Evolutionary conservation across 2,329 filamentous ascomycete species (phyloP).

Genomic region (Berkeleyomyces rouxiae): DNA sequence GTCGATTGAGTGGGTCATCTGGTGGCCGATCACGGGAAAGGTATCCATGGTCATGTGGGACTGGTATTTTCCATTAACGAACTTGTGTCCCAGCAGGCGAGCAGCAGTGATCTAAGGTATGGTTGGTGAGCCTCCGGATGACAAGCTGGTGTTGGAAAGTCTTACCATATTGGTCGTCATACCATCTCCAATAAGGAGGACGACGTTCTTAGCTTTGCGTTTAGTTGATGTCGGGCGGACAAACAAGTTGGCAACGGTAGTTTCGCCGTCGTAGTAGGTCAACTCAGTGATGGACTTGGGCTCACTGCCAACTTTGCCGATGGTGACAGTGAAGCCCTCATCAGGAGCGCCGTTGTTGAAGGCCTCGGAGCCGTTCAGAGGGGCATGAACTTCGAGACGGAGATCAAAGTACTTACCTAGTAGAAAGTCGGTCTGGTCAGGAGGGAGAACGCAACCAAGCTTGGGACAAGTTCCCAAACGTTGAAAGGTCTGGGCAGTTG

Average conservation of each 20-base stretch:
- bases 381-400: slow-evolving; percentile 66
- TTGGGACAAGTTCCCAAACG: slow-evolving; percentile 41
- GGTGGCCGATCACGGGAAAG: slow-evolving; percentile 72
- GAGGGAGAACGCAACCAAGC: slow-evolving; percentile 43
- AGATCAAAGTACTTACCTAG: slow-evolving; percentile 75
- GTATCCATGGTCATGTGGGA: slow-evolving; percentile 60
- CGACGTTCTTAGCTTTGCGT: slow-evolving; percentile 69
- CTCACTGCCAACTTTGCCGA: slow-evolving; percentile 44
- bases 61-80: slow-evolving; percentile 72
- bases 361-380: slow-evolving; percentile 67
- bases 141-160: too few species aligned
- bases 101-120: slow-evolving; percentile 60
- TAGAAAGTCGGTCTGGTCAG: slow-evolving; percentile 60
- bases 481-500: slow-evolving; percentile 40
- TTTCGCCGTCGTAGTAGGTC: slow-evolving; percentile 55
- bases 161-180: slow-evolving; percentile 59
- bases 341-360: slow-evolving; percentile 52
- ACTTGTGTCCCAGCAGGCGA: slow-evolving; percentile 65
- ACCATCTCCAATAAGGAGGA: slow-evolving; percentile 63
- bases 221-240: slow-evolving; percentile 53
- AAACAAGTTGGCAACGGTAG: slow-evolving; percentile 58
- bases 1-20: slow-evolving; percentile 79
- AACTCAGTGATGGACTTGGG: slow-evolving; percentile 42
- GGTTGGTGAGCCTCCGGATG: too few species aligned
- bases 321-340: slow-evolving; percentile 57